phyloP scores from a whole-genome alignment of 2,329 filamentous ascomycete species.

The Xylariaceae sp. region DNA sequence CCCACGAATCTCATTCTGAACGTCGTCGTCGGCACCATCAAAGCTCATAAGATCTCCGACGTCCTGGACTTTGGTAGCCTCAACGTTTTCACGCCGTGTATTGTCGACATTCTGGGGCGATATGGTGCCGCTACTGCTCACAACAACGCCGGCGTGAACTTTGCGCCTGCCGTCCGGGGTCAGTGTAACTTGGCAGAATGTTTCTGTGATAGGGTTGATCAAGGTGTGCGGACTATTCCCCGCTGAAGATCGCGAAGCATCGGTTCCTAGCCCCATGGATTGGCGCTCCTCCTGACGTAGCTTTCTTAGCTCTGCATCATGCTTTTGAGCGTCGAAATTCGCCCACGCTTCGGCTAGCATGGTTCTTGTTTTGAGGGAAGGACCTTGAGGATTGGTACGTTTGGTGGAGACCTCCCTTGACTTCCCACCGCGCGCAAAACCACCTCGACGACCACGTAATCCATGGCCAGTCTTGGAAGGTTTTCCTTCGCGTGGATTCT shows the following conservation, averaged over 20 bases:
- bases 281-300: constrained; percentile 3
- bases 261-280: neutral
- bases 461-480: neutral
- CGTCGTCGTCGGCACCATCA: neutral
- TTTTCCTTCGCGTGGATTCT: constrained; percentile 5
- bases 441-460: constrained; percentile 6
- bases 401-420: neutral
- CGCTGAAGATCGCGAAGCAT: neutral
- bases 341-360: constrained; percentile 8
- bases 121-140: constrained; percentile 4
- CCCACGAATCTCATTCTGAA: neutral
- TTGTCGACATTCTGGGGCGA: constrained; percentile 11
- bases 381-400: neutral
- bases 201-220: constrained; percentile 15
- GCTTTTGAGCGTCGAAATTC: constrained; percentile 18
- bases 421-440: constrained; percentile 2
- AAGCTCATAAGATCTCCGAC: neutral
- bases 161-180: constrained; percentile 18
- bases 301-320: constrained; percentile 17
- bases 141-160: constrained; percentile 13
- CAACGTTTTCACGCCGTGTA: neutral
- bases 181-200: constrained; percentile 24
- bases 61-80: neutral
- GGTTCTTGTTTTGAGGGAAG: neutral
- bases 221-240: neutral